A percentile compares a stretch with the other conserved stretches of the same genome.
Evolutionary conservation across 495 filamentous ascomycete species (phyloP).

Genomic region (Hypoxylon fragiforme): DNA sequence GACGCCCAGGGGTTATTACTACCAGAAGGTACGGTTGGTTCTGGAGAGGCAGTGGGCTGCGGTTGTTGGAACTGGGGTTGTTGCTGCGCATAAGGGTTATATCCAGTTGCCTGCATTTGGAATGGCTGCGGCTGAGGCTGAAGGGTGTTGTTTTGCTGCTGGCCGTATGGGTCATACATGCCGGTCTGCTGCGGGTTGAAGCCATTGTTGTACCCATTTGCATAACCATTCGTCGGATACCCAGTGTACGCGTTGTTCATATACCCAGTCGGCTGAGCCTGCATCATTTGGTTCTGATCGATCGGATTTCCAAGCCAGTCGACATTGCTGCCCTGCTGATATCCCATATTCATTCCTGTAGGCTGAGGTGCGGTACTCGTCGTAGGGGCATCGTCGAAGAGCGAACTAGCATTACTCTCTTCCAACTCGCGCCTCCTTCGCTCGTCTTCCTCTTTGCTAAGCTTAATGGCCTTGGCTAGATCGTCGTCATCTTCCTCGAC

Average conservation of each 20-base stretch:
- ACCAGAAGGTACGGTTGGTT: conserved; percentile 66
- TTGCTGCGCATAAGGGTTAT: conserved; percentile 53
- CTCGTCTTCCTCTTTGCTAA: conserved; percentile 92
- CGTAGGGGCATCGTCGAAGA: conserved; percentile 83
- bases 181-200: conserved; percentile 44
- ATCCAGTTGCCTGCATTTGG: conserved; percentile 46
- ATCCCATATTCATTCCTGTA: conserved; percentile 92
- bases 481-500: conserved; percentile 75
- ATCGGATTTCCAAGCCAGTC: conserved; percentile 97
- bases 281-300: conserved; percentile 65
- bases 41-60: conserved; percentile 54
- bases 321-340: conserved; percentile 91
- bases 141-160: conserved; percentile 63
- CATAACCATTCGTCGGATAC: conserved; percentile 58
- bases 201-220: conserved; percentile 43
- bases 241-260: conserved; percentile 84
- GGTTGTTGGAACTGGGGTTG: conserved; percentile 54
- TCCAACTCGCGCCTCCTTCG: conserved; percentile 85
- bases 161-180: conserved; percentile 56
- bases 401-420: conserved; percentile 78
- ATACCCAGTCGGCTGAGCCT: conserved; percentile 80
- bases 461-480: conserved; percentile 90
- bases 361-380: conserved; percentile 68
- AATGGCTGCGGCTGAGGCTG: conserved; percentile 55
- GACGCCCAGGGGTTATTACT: conserved; percentile 84